A percentile compares a stretch with the other conserved stretches of the same genome.
These are phyloP conservation scores for Heritiera littoralis DNA, from an alignment of 345 rosid species.

Conservation along the genomic window DNA sequence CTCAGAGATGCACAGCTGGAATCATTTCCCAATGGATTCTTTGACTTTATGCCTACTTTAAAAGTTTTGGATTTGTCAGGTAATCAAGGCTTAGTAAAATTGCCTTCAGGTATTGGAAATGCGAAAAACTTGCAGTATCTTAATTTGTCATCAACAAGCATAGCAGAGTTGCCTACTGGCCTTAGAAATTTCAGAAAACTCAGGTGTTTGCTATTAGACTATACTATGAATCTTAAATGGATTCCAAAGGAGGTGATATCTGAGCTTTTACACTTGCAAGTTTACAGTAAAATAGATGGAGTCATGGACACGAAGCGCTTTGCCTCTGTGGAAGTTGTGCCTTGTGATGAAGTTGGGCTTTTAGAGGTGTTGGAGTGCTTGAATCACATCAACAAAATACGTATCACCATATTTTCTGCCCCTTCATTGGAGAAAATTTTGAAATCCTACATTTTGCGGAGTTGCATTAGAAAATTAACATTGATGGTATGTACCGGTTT, in stretches of 20 bases:
- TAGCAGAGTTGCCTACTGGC: neutral
- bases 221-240: slow-evolving; percentile 10
- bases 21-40: slow-evolving; percentile 1
- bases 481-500: neutral
- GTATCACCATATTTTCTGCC: neutral
- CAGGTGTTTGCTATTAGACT: slow-evolving; percentile 2
- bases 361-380: slow-evolving; percentile 1
- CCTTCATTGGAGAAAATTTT: neutral
- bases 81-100: neutral
- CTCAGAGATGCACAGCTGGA: neutral
- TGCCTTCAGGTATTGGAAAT: neutral
- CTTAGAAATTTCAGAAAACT: neutral
- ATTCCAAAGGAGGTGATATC: slow-evolving; percentile 12
- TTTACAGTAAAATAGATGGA: slow-evolving; percentile 8
- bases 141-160: slow-evolving; percentile 12
- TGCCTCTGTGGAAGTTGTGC: neutral
- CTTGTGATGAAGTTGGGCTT: neutral
- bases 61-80: slow-evolving; percentile 13
- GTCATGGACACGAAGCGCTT: neutral
- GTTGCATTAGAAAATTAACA: slow-evolving; percentile 2
- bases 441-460: neutral
- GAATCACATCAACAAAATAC: slow-evolving; percentile 10
- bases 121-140: neutral
- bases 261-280: neutral
- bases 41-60: neutral